A percentile compares a stretch with the other conserved stretches of the same genome.
These are phyloP conservation scores for Scutellaria barbata DNA, from an alignment of 257 asterid genomes.

Conservation along the genomic window DNA sequence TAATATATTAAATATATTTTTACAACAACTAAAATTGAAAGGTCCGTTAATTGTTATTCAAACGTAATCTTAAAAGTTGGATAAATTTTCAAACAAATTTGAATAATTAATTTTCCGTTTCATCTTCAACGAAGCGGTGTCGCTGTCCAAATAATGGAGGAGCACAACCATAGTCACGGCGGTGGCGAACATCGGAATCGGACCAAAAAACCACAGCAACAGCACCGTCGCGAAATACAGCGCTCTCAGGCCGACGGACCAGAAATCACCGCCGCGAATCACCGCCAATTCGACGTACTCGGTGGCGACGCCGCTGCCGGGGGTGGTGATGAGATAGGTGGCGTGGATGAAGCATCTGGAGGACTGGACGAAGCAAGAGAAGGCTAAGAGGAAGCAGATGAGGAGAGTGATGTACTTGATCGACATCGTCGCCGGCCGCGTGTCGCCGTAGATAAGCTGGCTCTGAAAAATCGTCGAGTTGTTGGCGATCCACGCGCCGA, in stretches of 20 bases:
- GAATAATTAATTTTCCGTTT: constrained; percentile 12
- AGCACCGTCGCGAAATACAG: constrained; percentile 61
- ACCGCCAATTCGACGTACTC: constrained; percentile 59
- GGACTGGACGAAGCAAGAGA: constrained; percentile 74
- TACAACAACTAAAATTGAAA: too few species aligned
- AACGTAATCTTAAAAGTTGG: too few species aligned
- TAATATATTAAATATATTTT: too few species aligned
- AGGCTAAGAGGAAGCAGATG: constrained; percentile 61
- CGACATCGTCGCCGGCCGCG: constrained; percentile 64
- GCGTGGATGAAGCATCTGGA: constrained; percentile 71
- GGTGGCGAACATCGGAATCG: constrained; percentile 70
- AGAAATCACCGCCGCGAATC: constrained; percentile 69
- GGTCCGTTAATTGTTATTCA: too few species aligned
- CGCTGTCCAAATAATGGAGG: constrained; percentile 60
- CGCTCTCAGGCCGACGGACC: constrained; percentile 75
- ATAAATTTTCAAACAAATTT: too few species aligned
- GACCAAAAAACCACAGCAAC: constrained; percentile 73
- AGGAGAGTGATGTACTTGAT: constrained; percentile 64
- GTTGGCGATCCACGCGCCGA: constrained; percentile 78
- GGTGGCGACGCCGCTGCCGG: constrained; percentile 46
- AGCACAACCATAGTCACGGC: constrained; percentile 55
- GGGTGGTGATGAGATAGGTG: constrained; percentile 62
- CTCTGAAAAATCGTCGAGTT: constrained; percentile 58
- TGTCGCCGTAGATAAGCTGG: constrained; percentile 68
- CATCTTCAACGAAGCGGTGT: constrained; percentile 47